Evolutionary conservation across 305 asterid genomes (phyloP), one percentile per base, ranked within the genome.

Genomic region (Salvia sclarea): DNA sequence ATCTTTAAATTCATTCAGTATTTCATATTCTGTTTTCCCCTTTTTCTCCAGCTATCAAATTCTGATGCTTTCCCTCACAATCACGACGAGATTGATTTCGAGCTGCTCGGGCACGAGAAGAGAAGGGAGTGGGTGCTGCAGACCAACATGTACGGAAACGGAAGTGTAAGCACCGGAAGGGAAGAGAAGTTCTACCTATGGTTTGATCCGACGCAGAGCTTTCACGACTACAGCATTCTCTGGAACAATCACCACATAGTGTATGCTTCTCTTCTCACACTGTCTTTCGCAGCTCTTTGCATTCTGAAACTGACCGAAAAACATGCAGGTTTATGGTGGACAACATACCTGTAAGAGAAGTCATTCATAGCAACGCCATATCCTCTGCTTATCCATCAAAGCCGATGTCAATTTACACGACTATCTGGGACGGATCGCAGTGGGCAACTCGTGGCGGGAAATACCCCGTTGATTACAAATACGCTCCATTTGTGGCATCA

Each of bases 371-470:
- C 45, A 64, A 14, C 14, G 95, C 88, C 0, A 83, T 80, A 18
- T 74, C 88, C 30, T 37, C 84, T 5, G 91, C 70, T 11, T 91
- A 88, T 59, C 96, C 97, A 60, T 86, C 97, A 48, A 88, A 86
- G 79, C 82, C 97, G 9, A 91, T 91, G 97, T 83, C 97, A 0
- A 57, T 65, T 2, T 82, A 81, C 59, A 38, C 84, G 10, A 91
- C 97, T 49, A 84, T 88, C 16, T 91, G 97, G 96, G 97, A 91
- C 63, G 97, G 82, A 65, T 88, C 96, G 54, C 70, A 86, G 70
- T 91, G 97, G 97, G 97, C 97, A 11, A 91, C 97, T 4, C 87
- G 81, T 35, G 97, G 97, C 50, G 95, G 96, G 60, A 91, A 91
- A 59, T 91, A 91, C 75, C 84, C 88, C n/a, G 95, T 85, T 0